Evolutionary conservation across 2,329 filamentous ascomycete species (phyloP).

Genomic region (Colletotrichum musae): DNA sequence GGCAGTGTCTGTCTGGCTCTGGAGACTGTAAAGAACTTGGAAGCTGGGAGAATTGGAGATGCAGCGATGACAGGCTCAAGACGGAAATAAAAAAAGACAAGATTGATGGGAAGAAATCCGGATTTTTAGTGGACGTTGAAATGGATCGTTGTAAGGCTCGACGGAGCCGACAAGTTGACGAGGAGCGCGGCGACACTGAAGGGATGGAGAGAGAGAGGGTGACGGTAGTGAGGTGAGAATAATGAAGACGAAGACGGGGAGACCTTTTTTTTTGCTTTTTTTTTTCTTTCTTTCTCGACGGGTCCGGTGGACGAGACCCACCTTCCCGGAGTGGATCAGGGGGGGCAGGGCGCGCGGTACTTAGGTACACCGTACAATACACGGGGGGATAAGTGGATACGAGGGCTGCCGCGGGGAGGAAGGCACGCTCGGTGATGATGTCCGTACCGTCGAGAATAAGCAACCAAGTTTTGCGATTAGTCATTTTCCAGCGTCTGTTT

Average conservation of each 20-base stretch:
- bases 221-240: constrained; percentile 17
- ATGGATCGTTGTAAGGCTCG: background rate
- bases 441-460: no score
- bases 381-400: no score
- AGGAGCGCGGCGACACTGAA: background rate
- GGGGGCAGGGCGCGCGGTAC: background rate
- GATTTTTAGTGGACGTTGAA: no score
- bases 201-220: background rate
- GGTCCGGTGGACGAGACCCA: constrained; percentile 32
- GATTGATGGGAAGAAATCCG: no score
- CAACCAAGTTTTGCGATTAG: no score
- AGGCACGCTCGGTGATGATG: no score
- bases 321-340: constrained; percentile 41
- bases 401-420: no score
- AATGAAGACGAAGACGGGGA: constrained; percentile 24
- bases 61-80: no score
- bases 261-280: constrained; percentile 36
- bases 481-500: no score
- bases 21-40: no score
- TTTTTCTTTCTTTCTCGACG: constrained; percentile 31
- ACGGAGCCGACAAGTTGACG: background rate
- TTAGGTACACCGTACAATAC: background rate
- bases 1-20: background rate
- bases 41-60: no score
- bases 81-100: no score